These are phyloP conservation scores for Blastobotrys muscicola DNA, from an alignment of 805 yeast species.

Conservation along the genomic window DNA sequence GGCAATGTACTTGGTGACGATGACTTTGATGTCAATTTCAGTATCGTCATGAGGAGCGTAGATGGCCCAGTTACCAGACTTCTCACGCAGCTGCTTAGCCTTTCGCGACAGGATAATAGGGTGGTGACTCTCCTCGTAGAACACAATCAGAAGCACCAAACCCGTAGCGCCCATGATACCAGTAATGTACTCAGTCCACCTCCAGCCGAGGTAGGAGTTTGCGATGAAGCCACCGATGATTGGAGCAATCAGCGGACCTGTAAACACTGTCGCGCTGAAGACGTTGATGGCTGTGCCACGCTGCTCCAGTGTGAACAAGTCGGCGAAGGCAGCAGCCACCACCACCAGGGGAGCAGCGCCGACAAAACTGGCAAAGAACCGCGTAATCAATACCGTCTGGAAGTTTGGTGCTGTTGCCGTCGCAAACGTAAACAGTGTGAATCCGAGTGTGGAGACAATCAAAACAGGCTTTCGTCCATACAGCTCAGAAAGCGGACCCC, in stretches of 20 bases:
- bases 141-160: slow-evolving; percentile 30
- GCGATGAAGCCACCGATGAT: slow-evolving; percentile 61
- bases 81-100: slow-evolving; percentile 50
- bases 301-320: slow-evolving; percentile 51
- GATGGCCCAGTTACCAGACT: slow-evolving; percentile 73
- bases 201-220: slow-evolving; percentile 57
- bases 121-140: slow-evolving; percentile 59
- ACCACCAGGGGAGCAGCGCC: slow-evolving; percentile 83
- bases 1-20: slow-evolving; percentile 49
- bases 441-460: slow-evolving; percentile 46
- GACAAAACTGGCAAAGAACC: slow-evolving; percentile 70
- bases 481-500: slow-evolving; percentile 83
- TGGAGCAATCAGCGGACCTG: slow-evolving; percentile 76
- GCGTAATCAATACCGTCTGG: slow-evolving; percentile 65
- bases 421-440: slow-evolving; percentile 55
- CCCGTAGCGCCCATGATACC: slow-evolving; percentile 48
- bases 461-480: slow-evolving; percentile 63
- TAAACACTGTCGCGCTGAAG: slow-evolving; percentile 63
- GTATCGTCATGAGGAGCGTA: slow-evolving; percentile 66
- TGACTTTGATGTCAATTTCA: slow-evolving; percentile 45
- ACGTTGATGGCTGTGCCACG: slow-evolving; percentile 70
- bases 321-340: slow-evolving; percentile 81
- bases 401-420: slow-evolving; percentile 66
- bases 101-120: slow-evolving; percentile 52
- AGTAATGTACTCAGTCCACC: slow-evolving; percentile 70